Conservation (phyloP, 2,329 filamentous ascomycete species). For the Apiospora kogelbergensis region DNA sequence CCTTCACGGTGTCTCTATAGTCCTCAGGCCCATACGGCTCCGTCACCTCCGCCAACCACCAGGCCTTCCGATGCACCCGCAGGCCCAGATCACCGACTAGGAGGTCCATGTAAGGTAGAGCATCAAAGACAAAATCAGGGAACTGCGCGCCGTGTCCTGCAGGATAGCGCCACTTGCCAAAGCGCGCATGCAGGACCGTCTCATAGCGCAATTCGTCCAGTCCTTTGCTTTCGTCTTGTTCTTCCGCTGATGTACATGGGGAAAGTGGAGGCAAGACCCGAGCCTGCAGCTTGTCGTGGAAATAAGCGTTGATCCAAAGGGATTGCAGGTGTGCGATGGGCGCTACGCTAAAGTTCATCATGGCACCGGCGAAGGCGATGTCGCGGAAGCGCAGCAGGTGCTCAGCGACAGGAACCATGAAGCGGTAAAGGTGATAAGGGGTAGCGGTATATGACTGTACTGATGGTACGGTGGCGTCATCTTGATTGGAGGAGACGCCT, state of each 20-base stretch:
- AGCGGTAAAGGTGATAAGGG: conserved; percentile 44
- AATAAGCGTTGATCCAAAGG: conserved; percentile 57
- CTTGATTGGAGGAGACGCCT: too few species aligned
- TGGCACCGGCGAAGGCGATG: conserved; percentile 48
- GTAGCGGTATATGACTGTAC: conserved; percentile 25
- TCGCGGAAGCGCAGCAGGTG: conserved; percentile 37
- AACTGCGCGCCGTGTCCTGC: conserved; percentile 48
- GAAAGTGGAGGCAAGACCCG: conserved; percentile 19
- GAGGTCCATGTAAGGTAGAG: conserved; percentile 58
- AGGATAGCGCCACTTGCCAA: conserved; percentile 50
- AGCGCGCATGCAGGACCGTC: conserved; percentile 52
- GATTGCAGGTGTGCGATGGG: conserved; percentile 46
- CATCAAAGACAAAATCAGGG: conserved; percentile 59
- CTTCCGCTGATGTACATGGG: not conserved
- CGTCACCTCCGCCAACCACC: conserved; percentile 39
- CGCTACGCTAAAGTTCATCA: conserved; percentile 43
- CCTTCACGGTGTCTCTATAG: conserved; percentile 43
- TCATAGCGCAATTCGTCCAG: conserved; percentile 27
- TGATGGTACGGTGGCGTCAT: not conserved
- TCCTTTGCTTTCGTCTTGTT: not conserved
- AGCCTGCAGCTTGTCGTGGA: conserved; percentile 33
- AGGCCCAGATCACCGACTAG: conserved; percentile 55
- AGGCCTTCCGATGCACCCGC: conserved; percentile 36
- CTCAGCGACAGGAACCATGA: conserved; percentile 42
- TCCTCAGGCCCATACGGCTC: conserved; percentile 45